A percentile compares a stretch with the other conserved stretches of the same genome.
phyloP scores from a whole-genome alignment of 805 yeast genomes.

The Candida pseudofarinosa region DNA sequence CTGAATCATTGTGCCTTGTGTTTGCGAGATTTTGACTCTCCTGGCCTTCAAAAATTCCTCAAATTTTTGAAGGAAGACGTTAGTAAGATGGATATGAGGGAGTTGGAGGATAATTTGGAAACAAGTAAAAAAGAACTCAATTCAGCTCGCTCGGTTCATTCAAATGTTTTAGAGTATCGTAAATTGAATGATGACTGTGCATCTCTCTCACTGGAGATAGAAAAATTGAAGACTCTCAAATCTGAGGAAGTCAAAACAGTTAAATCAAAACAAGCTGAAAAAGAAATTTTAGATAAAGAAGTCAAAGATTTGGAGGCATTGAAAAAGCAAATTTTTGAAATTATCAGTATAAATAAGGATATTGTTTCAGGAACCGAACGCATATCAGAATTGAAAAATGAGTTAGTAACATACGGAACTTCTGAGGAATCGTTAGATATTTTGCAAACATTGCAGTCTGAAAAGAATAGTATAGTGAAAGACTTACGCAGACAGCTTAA shows the following conservation, averaged over 20 bases:
- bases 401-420: slow-evolving; percentile 35
- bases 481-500: slow-evolving; percentile 29
- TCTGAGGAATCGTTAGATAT: slow-evolving; percentile 38
- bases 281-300: slow-evolving; percentile 4
- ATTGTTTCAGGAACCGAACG: slow-evolving; percentile 21
- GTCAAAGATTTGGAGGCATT: slow-evolving; percentile 16
- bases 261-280: slow-evolving; percentile 4
- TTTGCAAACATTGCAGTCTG: slow-evolving; percentile 41
- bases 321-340: slow-evolving; percentile 27
- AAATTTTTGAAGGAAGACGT: slow-evolving; percentile 25
- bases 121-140: slow-evolving; percentile 29
- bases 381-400: slow-evolving; percentile 24
- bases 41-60: slow-evolving; percentile 25
- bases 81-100: slow-evolving; percentile 22
- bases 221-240: slow-evolving; percentile 1
- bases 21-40: slow-evolving; percentile 55
- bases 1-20: slow-evolving; percentile 69
- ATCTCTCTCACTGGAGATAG: slow-evolving; percentile 4
- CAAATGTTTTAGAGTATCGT: slow-evolving; percentile 24
- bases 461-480: slow-evolving; percentile 37
- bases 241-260: slow-evolving; percentile 1
- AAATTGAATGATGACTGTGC: slow-evolving; percentile 14
- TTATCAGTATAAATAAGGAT: slow-evolving; percentile 30
- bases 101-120: slow-evolving; percentile 26
- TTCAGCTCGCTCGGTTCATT: slow-evolving; percentile 24